Evolutionary conservation across 768 basidiomycete species (phyloP).

Genomic region (Termitomyces sp.): DNA sequence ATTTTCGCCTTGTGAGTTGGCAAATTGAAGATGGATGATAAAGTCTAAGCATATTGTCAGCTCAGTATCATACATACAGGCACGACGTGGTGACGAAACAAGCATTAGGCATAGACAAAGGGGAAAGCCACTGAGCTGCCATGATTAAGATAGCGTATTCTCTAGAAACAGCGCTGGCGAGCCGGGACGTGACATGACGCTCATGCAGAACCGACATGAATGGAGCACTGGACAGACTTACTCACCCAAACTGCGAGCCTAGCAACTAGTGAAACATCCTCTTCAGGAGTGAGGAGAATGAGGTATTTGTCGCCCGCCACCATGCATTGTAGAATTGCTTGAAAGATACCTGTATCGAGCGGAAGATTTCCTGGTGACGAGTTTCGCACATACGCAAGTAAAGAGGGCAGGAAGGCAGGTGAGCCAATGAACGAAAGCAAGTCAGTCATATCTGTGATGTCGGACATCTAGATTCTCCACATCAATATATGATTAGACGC

Average conservation of each 20-base stretch:
- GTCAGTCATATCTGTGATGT: slow-evolving; percentile 16
- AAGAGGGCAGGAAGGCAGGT: slow-evolving; percentile 41
- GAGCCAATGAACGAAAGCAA: slow-evolving; percentile 35
- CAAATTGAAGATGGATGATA: slow-evolving; percentile 56
- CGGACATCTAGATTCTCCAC: slow-evolving; percentile 5
- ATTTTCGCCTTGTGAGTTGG: slow-evolving; percentile 54
- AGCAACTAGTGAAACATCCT: slow-evolving; percentile 56
- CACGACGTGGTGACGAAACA: neutral
- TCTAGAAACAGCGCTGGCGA: neutral
- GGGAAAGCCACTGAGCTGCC: neutral
- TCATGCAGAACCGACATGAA: neutral
- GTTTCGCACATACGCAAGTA: slow-evolving; percentile 43
- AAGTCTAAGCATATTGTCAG: slow-evolving; percentile 35
- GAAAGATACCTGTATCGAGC: slow-evolving; percentile 58
- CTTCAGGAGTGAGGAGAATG: slow-evolving; percentile 58
- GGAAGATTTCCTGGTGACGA: slow-evolving; percentile 42
- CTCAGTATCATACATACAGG: neutral
- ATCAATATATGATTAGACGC: neutral
- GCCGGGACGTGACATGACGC: neutral
- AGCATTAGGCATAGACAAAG: neutral
- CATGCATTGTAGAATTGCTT: slow-evolving; percentile 62
- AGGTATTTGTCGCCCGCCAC: slow-evolving; percentile 59
- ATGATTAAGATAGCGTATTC: neutral
- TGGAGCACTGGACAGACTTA: slow-evolving; percentile 7
- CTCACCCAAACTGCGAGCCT: slow-evolving; percentile 57